A percentile compares a stretch with the other conserved stretches of the same genome.
Evolutionary conservation across 352 stramenopile genomes (phyloP).

Genomic region (Phytophthora idaei): DNA sequence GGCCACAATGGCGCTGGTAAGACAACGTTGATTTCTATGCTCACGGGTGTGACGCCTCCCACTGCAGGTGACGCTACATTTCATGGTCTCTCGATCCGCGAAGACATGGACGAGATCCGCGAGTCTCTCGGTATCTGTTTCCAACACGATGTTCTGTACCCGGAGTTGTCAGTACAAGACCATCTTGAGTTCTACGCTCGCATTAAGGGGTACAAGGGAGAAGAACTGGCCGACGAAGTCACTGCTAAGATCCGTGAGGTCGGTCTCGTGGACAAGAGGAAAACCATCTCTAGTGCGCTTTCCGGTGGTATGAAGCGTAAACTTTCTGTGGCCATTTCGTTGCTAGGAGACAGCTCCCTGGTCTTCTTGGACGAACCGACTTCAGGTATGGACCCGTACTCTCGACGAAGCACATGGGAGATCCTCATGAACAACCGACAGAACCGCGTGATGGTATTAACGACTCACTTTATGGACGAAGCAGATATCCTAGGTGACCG

Average conservation of each 20-base stretch:
- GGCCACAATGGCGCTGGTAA: constrained; percentile 93
- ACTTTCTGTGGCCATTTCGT: constrained; percentile 85
- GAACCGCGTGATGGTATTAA: constrained; percentile 82
- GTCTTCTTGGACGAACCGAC: constrained; percentile 92
- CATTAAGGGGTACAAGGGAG: constrained; percentile 58
- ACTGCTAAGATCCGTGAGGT: constrained; percentile 56
- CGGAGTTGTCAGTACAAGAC: constrained; percentile 76
- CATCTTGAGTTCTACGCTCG: constrained; percentile 70
- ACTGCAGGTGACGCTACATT: constrained; percentile 61
- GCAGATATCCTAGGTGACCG: constrained; percentile 86
- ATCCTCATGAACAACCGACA: constrained; percentile 57
- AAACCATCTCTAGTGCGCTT: constrained; percentile 52
- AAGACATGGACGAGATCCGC: constrained; percentile 75
- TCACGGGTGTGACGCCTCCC: constrained; percentile 62
- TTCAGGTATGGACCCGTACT: constrained; percentile 95
- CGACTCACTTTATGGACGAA: constrained; percentile 96
- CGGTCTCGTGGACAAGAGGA: constrained; percentile 59
- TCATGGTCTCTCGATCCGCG: constrained; percentile 45
- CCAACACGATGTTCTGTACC: constrained; percentile 85
- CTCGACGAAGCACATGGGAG: constrained; percentile 91
- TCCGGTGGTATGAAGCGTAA: constrained; percentile 92
- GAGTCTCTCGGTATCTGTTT: constrained; percentile 70
- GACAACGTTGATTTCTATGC: constrained; percentile 93
- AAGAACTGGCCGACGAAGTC: constrained; percentile 42
- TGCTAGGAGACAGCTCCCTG: constrained; percentile 82